Base-by-base conservation (phyloP, 805 yeast genomes). In the Candida qinlingensis region DNA sequence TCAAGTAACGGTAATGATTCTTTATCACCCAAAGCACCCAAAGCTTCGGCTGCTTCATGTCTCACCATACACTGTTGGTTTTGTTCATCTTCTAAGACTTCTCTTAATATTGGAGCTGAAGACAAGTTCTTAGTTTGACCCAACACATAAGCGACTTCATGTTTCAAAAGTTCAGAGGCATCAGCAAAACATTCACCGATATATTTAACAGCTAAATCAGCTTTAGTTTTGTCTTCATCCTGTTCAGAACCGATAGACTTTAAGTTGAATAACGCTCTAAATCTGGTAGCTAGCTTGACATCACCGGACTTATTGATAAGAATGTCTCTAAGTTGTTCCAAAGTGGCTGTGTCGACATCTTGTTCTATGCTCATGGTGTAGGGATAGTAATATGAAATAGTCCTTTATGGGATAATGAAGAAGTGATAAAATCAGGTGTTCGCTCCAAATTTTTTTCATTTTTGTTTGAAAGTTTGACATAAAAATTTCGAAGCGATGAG, bases 1-100 rank as follows among this genome's bases (percentile, higher is more conserved):
- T 78, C 69, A 57, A 94, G 77, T 42, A 90, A 64, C 1, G 73
- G 78, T 48, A 94, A 66, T 11, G 96, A 85, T 6, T 79, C 84
- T 38, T 69, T 67, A 66, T 90, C 96, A 42, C 96, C 96, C 45
- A 94, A 74, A 40, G 99, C 99, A 53, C 99, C 99, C 47, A 94
- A 75, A 39, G 98, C 99, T 70, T 94, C 99, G 7, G 99, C 99
- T 13, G 99, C 99, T 69, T 94, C 99, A 67, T 94, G 99, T 68
- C 99, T 85, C 36, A 94, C 99, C 98, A 94, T 94, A 52, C 87
- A 75, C 64, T 87, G 94, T 72, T 92, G 98, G 57, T 73, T 74
- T 12, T 72, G 56, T 27, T 64, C 61, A 65, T 84, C 82, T 43
- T 70, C 68, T 59, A 94, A 75, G 26, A 89, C 96, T 7, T 75